Evolutionary conservation across 1,284 basidiomycete species (phyloP).

Genomic region (Cystobasidium pallidum): DNA sequence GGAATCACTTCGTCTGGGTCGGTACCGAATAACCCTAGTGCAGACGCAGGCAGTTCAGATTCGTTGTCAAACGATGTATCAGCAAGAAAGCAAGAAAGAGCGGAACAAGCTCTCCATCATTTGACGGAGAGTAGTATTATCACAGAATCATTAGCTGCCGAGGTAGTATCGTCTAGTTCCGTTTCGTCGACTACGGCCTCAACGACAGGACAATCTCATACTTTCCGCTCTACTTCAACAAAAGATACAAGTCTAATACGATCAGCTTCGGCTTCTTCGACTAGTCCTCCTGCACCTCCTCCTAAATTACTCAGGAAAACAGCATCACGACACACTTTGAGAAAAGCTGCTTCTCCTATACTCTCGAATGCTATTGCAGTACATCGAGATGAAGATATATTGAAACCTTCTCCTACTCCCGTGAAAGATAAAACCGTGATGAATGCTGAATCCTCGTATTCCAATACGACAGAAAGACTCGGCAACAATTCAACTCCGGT

Average conservation of each 20-base stretch:
- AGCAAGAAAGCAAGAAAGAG: neutral
- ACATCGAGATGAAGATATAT: neutral
- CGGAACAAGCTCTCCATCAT: neutral
- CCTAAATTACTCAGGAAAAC: slow-evolving; percentile 39
- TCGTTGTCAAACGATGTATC: no score
- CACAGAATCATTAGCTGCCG: neutral
- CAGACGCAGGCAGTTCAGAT: no score
- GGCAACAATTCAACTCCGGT: slow-evolving; percentile 1
- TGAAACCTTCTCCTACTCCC: neutral
- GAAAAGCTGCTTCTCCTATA: slow-evolving; percentile 40
- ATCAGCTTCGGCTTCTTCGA: neutral
- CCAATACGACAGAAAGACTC: neutral
- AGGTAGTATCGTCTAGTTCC: neutral
- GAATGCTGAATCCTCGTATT: neutral
- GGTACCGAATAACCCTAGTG: neutral
- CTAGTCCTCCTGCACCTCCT: neutral
- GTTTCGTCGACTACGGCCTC: no score
- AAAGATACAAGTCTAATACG: neutral
- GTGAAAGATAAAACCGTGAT: neutral
- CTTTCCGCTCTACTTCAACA: neutral
- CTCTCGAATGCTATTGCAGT: slow-evolving; percentile 18
- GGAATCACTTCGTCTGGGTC: neutral
- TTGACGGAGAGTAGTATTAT: neutral
- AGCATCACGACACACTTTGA: slow-evolving; percentile 30
- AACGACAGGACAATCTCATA: neutral